These are phyloP conservation scores for Maudiozyma turicensis DNA, from an alignment of 805 yeast genomes.

Conservation along the genomic window DNA sequence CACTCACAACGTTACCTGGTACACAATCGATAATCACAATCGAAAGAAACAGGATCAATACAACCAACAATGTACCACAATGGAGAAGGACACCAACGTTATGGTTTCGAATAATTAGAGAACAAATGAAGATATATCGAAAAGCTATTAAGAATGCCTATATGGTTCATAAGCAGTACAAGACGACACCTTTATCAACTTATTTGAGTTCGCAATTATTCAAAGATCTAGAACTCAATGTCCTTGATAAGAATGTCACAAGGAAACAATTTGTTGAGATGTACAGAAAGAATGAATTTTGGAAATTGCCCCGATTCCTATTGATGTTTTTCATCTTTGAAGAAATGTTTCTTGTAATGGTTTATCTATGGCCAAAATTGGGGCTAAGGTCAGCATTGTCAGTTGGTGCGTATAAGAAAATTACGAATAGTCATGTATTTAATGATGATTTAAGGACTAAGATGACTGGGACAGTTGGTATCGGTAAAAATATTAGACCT, in stretches of 20 bases:
- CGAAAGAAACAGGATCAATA: slow-evolving; percentile 17
- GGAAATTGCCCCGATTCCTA: slow-evolving; percentile 46
- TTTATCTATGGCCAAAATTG: slow-evolving; percentile 44
- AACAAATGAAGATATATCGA: slow-evolving; percentile 43
- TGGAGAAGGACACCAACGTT: slow-evolving; percentile 28
- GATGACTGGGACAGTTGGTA: background rate
- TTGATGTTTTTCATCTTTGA: slow-evolving; percentile 39
- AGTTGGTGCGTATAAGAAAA: slow-evolving; percentile 31
- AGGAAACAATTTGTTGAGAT: slow-evolving; percentile 37
- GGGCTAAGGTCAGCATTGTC: slow-evolving; percentile 51
- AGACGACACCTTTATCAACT: background rate
- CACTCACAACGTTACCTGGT: slow-evolving; percentile 27
- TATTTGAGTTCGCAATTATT: background rate
- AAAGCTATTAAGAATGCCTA: slow-evolving; percentile 44
- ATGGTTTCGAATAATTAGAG: slow-evolving; percentile 36
- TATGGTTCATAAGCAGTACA: slow-evolving; percentile 1
- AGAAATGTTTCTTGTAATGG: slow-evolving; percentile 45
- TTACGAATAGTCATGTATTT: slow-evolving; percentile 9
- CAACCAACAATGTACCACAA: slow-evolving; percentile 19
- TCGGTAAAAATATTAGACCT: background rate
- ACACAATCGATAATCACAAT: slow-evolving; percentile 14
- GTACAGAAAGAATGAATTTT: slow-evolving; percentile 36
- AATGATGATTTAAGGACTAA: background rate
- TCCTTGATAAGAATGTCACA: slow-evolving; percentile 18
- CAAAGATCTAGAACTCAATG: background rate